These are phyloP conservation scores for Hibiscus trionum DNA, from an alignment of 345 rosid genomes.

Conservation along the genomic window DNA sequence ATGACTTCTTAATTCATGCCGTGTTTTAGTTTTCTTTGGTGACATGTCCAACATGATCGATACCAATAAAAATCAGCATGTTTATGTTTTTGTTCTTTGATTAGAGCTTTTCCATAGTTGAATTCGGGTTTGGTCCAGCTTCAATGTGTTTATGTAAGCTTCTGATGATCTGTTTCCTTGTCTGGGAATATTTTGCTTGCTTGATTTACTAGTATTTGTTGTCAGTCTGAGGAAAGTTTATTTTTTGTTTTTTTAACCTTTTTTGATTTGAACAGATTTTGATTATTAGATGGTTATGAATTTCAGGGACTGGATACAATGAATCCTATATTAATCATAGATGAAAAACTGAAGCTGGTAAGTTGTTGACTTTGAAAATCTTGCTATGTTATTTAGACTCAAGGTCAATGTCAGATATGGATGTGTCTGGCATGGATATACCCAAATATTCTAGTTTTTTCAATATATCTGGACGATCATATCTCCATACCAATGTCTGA, in stretches of 20 bases:
- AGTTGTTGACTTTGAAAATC: constrained; percentile 12
- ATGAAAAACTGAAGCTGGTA: constrained; percentile 45
- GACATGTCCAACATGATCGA: background rate
- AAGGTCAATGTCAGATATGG: background rate
- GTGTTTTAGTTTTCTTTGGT: background rate
- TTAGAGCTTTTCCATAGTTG: background rate
- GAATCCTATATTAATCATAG: constrained; percentile 43
- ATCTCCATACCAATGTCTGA: background rate
- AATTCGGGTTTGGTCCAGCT: too few species aligned
- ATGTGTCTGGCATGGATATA: background rate
- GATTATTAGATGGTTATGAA: background rate
- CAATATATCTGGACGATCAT: background rate
- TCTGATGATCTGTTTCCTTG: background rate
- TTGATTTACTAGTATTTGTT: background rate
- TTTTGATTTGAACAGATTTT: background rate
- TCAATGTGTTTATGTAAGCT: background rate
- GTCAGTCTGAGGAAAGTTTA: background rate
- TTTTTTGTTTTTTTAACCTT: background rate
- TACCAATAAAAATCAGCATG: background rate
- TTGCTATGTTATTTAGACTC: background rate
- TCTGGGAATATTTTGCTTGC: background rate
- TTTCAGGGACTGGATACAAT: constrained; percentile 51
- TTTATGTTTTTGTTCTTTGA: background rate
- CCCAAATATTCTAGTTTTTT: background rate
- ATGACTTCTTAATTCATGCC: background rate